Evolutionary conservation across 2,329 filamentous ascomycete genomes (phyloP).

Genomic region (Pezicula rhizophila): DNA sequence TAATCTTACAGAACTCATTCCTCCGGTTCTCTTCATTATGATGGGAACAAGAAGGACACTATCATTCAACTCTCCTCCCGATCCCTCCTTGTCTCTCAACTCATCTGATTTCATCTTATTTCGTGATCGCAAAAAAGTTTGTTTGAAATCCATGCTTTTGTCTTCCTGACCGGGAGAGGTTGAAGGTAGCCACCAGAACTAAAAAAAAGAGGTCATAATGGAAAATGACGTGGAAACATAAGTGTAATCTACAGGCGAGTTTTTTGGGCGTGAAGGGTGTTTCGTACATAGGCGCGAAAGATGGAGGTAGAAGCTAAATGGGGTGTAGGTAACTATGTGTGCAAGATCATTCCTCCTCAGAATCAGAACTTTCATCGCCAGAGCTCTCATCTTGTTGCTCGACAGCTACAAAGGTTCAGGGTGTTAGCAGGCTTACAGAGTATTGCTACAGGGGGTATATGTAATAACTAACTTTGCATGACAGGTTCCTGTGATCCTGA

Average conservation of each 20-base stretch:
- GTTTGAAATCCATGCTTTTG: background rate
- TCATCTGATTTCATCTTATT: too few species aligned
- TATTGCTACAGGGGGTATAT: background rate
- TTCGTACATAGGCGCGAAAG: background rate
- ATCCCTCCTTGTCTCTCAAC: too few species aligned
- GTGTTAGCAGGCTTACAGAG: slow-evolving; percentile 7
- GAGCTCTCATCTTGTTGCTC: slow-evolving; percentile 38
- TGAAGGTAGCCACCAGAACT: background rate
- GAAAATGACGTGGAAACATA: background rate
- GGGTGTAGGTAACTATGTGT: background rate
- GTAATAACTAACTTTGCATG: slow-evolving; percentile 23
- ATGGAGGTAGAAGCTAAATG: background rate
- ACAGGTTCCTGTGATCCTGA: slow-evolving; percentile 34
- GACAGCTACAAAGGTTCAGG: slow-evolving; percentile 12
- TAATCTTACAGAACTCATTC: too few species aligned
- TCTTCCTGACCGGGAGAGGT: background rate
- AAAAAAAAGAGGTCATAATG: background rate
- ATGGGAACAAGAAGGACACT: too few species aligned
- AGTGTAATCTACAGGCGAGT: background rate
- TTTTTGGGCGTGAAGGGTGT: too few species aligned
- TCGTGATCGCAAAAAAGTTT: too few species aligned
- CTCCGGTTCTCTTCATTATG: too few species aligned
- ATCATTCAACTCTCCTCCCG: too few species aligned
- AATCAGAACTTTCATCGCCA: slow-evolving; percentile 48
- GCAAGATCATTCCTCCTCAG: slow-evolving; percentile 36